Percentiles rank a stretch among this genome's conserved stretches.
Conservation (phyloP, 1,284 basidiomycete genomes). For the Trichosporon sp. region DNA sequence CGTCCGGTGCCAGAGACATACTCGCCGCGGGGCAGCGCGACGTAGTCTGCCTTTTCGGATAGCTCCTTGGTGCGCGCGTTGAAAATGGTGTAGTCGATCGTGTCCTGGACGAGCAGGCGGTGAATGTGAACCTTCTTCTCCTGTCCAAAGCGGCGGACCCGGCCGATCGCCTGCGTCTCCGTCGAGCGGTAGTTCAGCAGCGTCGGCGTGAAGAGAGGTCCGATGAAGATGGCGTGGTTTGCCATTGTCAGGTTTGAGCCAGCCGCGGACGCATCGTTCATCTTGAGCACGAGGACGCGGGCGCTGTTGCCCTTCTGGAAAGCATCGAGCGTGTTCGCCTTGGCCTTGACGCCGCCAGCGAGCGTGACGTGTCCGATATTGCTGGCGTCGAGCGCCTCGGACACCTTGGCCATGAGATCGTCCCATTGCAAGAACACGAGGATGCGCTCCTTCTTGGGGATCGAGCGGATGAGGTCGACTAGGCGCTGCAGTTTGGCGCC, state of each 20-base stretch:
- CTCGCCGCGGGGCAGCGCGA: slow-evolving; percentile 38
- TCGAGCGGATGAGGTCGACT: slow-evolving; percentile 76
- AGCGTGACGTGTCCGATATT: slow-evolving; percentile 78
- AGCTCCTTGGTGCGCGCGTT: slow-evolving; percentile 38
- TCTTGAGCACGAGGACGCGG: slow-evolving; percentile 82
- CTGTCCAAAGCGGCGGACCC: slow-evolving; percentile 83
- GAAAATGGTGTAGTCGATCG: slow-evolving; percentile 78
- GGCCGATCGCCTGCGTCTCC: slow-evolving; percentile 88
- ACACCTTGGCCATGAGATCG: slow-evolving; percentile 86
- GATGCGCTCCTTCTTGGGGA: slow-evolving; percentile 76
- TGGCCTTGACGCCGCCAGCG: slow-evolving; percentile 72
- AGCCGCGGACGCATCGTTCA: slow-evolving; percentile 91
- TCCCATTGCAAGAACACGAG: slow-evolving; percentile 93
- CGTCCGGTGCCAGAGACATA: slow-evolving; percentile 25
- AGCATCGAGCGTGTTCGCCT: slow-evolving; percentile 76
- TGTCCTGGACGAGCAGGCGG: slow-evolving; percentile 76
- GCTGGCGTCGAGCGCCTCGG: slow-evolving; percentile 73
- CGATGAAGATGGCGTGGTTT: slow-evolving; percentile 93
- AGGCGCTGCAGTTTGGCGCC: slow-evolving; percentile 87
- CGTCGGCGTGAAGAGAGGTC: slow-evolving; percentile 75
- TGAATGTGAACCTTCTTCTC: slow-evolving; percentile 76
- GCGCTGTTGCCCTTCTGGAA: slow-evolving; percentile 70
- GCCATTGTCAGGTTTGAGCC: slow-evolving; percentile 90
- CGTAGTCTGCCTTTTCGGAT: slow-evolving; percentile 43
- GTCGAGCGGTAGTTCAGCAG: slow-evolving; percentile 81